Evolutionary conservation across 768 basidiomycete genomes (phyloP).

Genomic region (Omphalotus guepiniiformis): DNA sequence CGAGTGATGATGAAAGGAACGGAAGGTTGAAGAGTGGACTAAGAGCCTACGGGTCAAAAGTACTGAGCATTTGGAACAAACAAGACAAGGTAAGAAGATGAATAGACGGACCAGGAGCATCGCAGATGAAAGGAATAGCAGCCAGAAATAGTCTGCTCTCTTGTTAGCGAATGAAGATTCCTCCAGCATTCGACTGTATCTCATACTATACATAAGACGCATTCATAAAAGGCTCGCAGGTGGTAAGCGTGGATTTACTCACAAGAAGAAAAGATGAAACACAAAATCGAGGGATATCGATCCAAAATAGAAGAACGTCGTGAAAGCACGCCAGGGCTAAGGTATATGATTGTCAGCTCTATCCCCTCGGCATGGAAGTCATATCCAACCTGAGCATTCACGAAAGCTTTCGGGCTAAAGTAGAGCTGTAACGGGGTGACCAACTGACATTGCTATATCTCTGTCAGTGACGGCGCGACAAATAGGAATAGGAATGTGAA

Average conservation of each 20-base stretch:
- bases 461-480: too few species aligned
- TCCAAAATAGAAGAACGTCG: conserved; percentile 97
- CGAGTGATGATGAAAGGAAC: conserved; percentile 88
- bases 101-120: conserved; percentile 74
- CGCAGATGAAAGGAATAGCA: conserved; percentile 75
- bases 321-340: conserved; percentile 83
- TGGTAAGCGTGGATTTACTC: conserved; percentile 27
- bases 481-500: conserved; percentile 16
- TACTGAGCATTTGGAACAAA: conserved; percentile 2
- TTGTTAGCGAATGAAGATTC: conserved; percentile 92
- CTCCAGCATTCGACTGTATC: conserved; percentile 95
- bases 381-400: conserved; percentile 66
- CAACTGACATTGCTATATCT: conserved; percentile 80
- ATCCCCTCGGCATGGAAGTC: too few species aligned
- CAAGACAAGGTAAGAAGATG: not conserved
- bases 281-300: conserved; percentile 89
- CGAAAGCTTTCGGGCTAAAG: conserved; percentile 85
- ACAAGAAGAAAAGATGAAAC: conserved; percentile 99
- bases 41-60: conserved; percentile 44
- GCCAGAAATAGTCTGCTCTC: conserved; percentile 94
- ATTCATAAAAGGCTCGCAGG: too few species aligned
- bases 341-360: too few species aligned
- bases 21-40: conserved; percentile 90
- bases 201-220: conserved; percentile 64
- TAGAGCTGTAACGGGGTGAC: conserved; percentile 90